phyloP scores from a whole-genome alignment of 1,139 yeast genomes.

The Wickerhamiella infanticola region DNA sequence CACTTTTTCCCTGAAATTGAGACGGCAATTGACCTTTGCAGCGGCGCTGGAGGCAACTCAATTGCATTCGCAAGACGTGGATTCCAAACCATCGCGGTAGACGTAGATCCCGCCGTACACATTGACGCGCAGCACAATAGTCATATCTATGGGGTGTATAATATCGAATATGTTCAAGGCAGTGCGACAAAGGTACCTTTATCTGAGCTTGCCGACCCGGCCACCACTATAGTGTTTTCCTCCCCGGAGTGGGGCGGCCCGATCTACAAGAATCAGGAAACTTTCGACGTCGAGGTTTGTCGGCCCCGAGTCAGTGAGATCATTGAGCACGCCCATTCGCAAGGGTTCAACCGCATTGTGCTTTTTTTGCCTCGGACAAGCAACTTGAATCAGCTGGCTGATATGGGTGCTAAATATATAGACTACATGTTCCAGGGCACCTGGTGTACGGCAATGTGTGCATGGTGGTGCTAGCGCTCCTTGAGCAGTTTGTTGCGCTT shows the following conservation, averaged over 20 bases:
- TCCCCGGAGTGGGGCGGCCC: slow-evolving; percentile 99
- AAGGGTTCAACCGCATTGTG: slow-evolving; percentile 4
- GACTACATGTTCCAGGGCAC: slow-evolving; percentile 9
- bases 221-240: slow-evolving; percentile 40
- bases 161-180: slow-evolving; percentile 33
- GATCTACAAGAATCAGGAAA: slow-evolving; percentile 31
- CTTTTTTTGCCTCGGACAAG: slow-evolving; percentile 13
- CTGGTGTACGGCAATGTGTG: slow-evolving; percentile 9
- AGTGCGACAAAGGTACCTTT: slow-evolving; percentile 25
- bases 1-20: slow-evolving; percentile 35
- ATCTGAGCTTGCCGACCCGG: slow-evolving; percentile 10
- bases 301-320: slow-evolving; percentile 10
- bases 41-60: slow-evolving; percentile 94
- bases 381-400: slow-evolving; percentile 9
- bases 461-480: slow-evolving; percentile 23
- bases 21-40: slow-evolving; percentile 50
- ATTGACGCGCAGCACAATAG: slow-evolving; percentile 60
- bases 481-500: slow-evolving; percentile 30
- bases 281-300: slow-evolving; percentile 32
- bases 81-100: slow-evolving; percentile 37
- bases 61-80: slow-evolving; percentile 50
- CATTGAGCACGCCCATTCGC: slow-evolving; percentile 4
- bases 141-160: slow-evolving; percentile 46
- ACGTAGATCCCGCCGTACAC: slow-evolving; percentile 43
- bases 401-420: slow-evolving; percentile 8